Base-by-base conservation (phyloP, 2,329 filamentous ascomycete species). In the Chaetomium olivaceum region DNA sequence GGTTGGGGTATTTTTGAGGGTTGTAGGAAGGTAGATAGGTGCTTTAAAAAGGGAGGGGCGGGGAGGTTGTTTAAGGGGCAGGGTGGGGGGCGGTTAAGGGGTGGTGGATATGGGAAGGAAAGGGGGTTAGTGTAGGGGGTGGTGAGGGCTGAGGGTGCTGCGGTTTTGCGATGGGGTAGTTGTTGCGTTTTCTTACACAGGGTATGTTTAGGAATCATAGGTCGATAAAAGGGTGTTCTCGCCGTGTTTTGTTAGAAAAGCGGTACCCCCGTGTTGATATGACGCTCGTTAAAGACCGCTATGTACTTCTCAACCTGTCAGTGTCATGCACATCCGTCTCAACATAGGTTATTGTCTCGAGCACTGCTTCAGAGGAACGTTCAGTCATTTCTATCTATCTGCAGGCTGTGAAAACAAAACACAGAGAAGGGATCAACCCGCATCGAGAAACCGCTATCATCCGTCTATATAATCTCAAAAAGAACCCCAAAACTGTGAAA, bases 1-100 rank as follows among this genome's bases (percentile, higher is more conserved):
- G 90, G 0, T 75, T 93, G 74, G 80, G 78, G 27, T 88, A 85
- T 75, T 80, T 87, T 16, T 73, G 60, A 25, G 33, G n/a, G n/a
- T n/a, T n/a, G n/a, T n/a, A n/a, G n/a, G n/a, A n/a, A n/a, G n/a
- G n/a, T n/a, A n/a, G n/a, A n/a, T n/a, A n/a, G n/a, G n/a, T n/a
- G n/a, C n/a, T n/a, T n/a, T n/a, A n/a, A n/a, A n/a, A n/a, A n/a
- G n/a, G n/a, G n/a, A n/a, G n/a, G n/a, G n/a, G n/a, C n/a, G n/a
- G n/a, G 21, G 54, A 8, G 21, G 4, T 23, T 33, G 52, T 9
- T 19, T 21, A 25, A 25, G 27, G 43, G 11, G 14, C 12, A 39
- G 4, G 27, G 58, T n/a, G n/a, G 25, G 6, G 8, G 7, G 1
- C 9, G n/a, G 5, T 5, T 48, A 19, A 21, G 16, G 16, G 43